Evolutionary conservation across 495 filamentous ascomycete species (phyloP), one percentile per base, ranked within the genome.

Genomic region (Sabuloglossum arenarium): DNA sequence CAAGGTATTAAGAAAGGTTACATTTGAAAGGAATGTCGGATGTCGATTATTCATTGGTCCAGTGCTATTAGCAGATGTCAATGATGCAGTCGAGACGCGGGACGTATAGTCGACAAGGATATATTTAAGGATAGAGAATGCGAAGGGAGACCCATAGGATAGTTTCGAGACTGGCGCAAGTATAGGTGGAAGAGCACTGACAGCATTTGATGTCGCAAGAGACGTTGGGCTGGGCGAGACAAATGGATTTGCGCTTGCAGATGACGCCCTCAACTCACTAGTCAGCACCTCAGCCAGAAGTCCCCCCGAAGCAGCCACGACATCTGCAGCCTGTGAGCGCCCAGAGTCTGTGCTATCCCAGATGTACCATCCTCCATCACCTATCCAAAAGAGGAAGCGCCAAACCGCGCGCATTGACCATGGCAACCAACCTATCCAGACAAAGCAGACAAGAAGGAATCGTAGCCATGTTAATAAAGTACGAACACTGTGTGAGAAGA

Each of bases 321-420:
- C 47, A 30, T 51, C 47, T 51, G 47, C 24, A 0, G 39, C 39
- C 21, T 23, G 39, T 21, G 39, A 43, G 3, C 39, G 39, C n/a
- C 39, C 39, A 23, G 39, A 12, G 9, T 21, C 21, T 21, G 39
- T 2, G 6, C 47, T 11, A 53, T 70, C 67, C 54, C 59, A 66
- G 27, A 68, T 66, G n/a, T 80, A 75, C 77, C 90, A 87, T 32
- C 85, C 85, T 43, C 88, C 91, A 70, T 99, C 93, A 34, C 84
- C 90, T 56, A 97, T 69, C 89, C 90, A 97, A 69, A 99, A 96
- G 53, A 95, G 69, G 56, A 83, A 79, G 49, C 88, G 75, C 91
- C 91, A 99, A 24, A 93, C 81, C 32, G 84, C 81, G 49, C 91
- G 77, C 78, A 95, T 91, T 32, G 84, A 79, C 74, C 85, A 99